phyloP scores from a whole-genome alignment of 345 rosid genomes.

The Rubroshorea leprosula region DNA sequence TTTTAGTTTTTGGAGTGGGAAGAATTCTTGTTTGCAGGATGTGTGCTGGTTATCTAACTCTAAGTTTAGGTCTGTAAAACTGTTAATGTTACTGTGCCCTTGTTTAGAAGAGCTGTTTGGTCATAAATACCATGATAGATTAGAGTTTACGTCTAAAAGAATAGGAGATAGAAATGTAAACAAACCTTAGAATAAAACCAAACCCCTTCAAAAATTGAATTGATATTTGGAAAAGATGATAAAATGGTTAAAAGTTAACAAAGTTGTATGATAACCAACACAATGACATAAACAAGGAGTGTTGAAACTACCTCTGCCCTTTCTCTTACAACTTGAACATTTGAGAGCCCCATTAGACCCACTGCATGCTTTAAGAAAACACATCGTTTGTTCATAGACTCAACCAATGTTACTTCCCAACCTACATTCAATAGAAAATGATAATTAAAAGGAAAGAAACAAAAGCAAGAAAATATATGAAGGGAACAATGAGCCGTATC shows the following conservation, averaged over 20 bases:
- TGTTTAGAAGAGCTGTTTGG: too few species aligned
- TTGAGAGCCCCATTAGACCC: slow-evolving; percentile 49
- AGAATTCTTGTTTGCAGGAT: too few species aligned
- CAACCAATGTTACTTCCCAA: slow-evolving; percentile 86
- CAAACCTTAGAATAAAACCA: too few species aligned
- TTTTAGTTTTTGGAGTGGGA: too few species aligned
- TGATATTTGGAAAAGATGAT: too few species aligned
- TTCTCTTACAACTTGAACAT: slow-evolving; percentile 66
- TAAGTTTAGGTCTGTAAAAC: too few species aligned
- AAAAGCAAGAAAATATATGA: background rate
- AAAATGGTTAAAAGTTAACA: background rate
- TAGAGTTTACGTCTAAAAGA: too few species aligned
- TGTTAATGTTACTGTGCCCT: too few species aligned
- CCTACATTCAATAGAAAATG: slow-evolving; percentile 22
- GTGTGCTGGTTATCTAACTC: too few species aligned
- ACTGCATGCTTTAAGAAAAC: slow-evolving; percentile 79
- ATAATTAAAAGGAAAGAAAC: background rate
- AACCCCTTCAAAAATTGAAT: too few species aligned
- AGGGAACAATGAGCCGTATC: background rate
- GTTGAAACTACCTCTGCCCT: slow-evolving; percentile 75
- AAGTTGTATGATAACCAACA: background rate
- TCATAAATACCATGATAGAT: too few species aligned
- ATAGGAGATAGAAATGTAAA: too few species aligned
- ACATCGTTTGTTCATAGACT: slow-evolving; percentile 84
- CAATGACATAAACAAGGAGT: background rate